Evolutionary conservation across 345 rosid species (phyloP), one percentile per base, ranked within the genome.

Genomic region (Brassica incana): DNA sequence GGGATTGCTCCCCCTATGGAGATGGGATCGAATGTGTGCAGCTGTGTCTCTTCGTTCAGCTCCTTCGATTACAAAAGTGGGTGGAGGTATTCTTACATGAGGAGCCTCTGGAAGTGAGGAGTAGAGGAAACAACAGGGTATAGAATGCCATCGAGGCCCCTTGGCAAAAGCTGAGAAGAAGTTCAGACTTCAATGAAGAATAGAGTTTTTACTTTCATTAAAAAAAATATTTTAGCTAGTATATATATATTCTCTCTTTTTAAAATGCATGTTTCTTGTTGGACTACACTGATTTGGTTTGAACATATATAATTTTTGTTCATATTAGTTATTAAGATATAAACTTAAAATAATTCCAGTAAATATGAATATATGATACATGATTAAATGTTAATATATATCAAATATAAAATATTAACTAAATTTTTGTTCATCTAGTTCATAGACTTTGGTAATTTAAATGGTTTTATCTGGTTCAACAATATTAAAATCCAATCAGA

Each of bases 21-120:
- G 94, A 86, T 77, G 96, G 94, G 67, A 89, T 92, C 8, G 97
- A 90, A 83, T 27, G 30, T 88, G 91, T 77, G 97, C 84, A 29
- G 92, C 83, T 3, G 94, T 89, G 77, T 89, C 90, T 30, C 67
- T 89, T 79, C 94, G 94, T 20, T 85, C 89, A 20, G 23, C 23
- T 20, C 23, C 23, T 20, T 20, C 23, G 23, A 20, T 20, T 20
- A 20, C 23, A 20, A 20, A 20, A 20, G 23, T 20, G 23, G 23
- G 23, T 20, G 23, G 23, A 20, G 23, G 23, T 20, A 20, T 20
- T 20, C 23, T 20, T 20, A 20, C 23, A 20, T 20, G 23, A 20
- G 23, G 23, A 20, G 23, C 23, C 48, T 40, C 11, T 8, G 48
- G 48, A 40, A 40, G 48, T 40, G 63, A 81, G 35, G 56, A 87